Conservation (phyloP, 495 filamentous ascomycete species). For the Rostrohypoxylon terebratum region DNA sequence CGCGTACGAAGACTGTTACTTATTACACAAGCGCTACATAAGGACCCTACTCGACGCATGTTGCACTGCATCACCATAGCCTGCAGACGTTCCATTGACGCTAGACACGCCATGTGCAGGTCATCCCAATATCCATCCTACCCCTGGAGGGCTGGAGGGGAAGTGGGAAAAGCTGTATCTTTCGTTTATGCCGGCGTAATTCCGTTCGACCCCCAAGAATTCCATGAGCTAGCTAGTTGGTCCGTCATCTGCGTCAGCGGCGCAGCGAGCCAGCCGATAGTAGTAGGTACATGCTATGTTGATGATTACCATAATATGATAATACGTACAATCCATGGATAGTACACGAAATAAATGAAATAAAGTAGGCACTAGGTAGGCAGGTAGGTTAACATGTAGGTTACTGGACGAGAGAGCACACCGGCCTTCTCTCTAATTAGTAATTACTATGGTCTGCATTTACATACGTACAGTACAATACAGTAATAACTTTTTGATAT, state of each 20-base stretch:
- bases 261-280: constrained; percentile 20
- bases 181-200: constrained; percentile 21
- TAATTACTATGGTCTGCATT: constrained; percentile 33
- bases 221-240: constrained; percentile 11
- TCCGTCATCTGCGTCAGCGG: constrained; percentile 37
- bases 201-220: constrained; percentile 16
- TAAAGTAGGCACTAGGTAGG: constrained; percentile 9
- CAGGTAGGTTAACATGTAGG: background rate
- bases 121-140: constrained; percentile 36
- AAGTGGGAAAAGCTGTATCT: constrained; percentile 6
- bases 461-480: constrained; percentile 22
- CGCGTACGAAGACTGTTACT: background rate
- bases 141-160: constrained; percentile 26
- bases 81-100: constrained; percentile 43
- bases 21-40: constrained; percentile 10
- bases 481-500: constrained; percentile 30
- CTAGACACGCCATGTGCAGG: constrained; percentile 46
- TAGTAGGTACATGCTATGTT: too few species aligned
- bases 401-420: background rate
- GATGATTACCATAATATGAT: too few species aligned
- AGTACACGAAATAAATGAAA: background rate
- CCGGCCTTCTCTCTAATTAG: background rate
- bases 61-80: constrained; percentile 36
- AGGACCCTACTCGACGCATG: constrained; percentile 33
- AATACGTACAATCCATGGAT: too few species aligned